These are phyloP conservation scores for Amborella trichopoda DNA, from an alignment of 164 flowering plant genomes.

Conservation along the genomic window DNA sequence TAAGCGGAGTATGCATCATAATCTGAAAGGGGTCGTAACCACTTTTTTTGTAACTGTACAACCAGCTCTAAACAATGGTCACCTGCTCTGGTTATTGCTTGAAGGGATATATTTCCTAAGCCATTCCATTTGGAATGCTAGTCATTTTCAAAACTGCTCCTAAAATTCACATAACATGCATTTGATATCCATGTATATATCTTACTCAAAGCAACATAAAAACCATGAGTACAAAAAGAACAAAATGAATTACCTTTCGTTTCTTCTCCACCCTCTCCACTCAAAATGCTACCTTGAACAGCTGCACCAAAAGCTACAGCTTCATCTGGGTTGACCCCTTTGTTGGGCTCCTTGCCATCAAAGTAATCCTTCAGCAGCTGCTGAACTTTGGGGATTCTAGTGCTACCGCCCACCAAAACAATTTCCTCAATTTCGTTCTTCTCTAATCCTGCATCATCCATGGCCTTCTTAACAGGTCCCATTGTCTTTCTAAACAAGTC, in stretches of 20 bases:
- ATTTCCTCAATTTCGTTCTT: constrained; percentile 83
- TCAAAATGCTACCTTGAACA: constrained; percentile 80
- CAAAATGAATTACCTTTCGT: constrained; percentile 56
- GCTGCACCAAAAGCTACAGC: constrained; percentile 96
- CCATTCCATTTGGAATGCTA: too few relatives aligned
- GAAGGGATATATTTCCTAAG: too few relatives aligned
- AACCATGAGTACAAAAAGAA: too few relatives aligned
- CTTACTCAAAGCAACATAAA: too few relatives aligned
- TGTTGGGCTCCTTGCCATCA: constrained; percentile 90
- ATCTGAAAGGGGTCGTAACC: too few relatives aligned
- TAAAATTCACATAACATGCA: too few relatives aligned
- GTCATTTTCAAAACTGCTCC: too few relatives aligned
- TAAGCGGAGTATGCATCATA: too few relatives aligned
- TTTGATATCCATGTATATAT: too few relatives aligned
- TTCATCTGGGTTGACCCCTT: constrained; percentile 95
- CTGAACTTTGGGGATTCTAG: constrained; percentile 89
- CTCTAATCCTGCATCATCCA: constrained; percentile 81
- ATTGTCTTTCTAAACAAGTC: constrained; percentile 76
- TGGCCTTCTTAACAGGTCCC: constrained; percentile 96
- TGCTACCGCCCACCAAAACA: constrained; percentile 93
- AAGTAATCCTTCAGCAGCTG: constrained; percentile 82
- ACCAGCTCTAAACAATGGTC: too few relatives aligned
- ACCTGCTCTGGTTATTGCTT: too few relatives aligned
- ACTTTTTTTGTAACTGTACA: too few relatives aligned
- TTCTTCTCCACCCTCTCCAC: constrained; percentile 91